Base-by-base conservation (phyloP, 306 rosid genomes). In the Ceratonia siliqua region DNA sequence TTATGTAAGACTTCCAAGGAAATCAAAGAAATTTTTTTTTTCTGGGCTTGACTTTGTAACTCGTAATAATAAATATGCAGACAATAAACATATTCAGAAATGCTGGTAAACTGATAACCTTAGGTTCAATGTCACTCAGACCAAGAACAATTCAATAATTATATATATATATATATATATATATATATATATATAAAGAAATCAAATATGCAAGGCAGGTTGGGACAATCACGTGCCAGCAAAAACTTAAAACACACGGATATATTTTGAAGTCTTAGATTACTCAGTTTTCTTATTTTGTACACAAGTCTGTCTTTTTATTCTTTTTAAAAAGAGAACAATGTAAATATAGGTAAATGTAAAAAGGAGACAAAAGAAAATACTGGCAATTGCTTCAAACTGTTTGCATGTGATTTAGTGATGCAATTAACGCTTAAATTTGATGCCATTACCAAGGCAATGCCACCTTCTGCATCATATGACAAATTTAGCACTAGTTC, bases 1-100 rank as follows among this genome's bases (percentile, higher is more conserved):
- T 33, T 57, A 62, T 55, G 42, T 52, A 74, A 80, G 39, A 61
- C 48, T 41, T 30, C 38, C 18, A 38, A 70, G n/a, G 15, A 45
- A 8, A 18, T 38, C 36, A 11, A 9, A 41, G 43, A n/a, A n/a
- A 8, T 1, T 17, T 48, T 48, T 46, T 46, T 49, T 5, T 4
- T n/a, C 10, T 36, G 42, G 9, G 54, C 22, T 14, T 48, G 54
- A 15, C 32, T 28, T 28, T 36, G 42, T 36, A 36, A 36, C 8
- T 36, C 4, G 22, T 4, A 48, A 48, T 10, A 12, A 4, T 52
- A 21, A 24, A 20, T 4, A 55, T 55, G 62, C 62, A 55, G 0
- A 28, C 32, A 24, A 17, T 1, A 52, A 5, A 6, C 27, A 52
- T 6, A 13, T 5, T 52, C 13, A 20, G 20, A 46, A 3, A 42